Conservation (phyloP, 495 filamentous ascomycete species). For the Xylaria telfairii region DNA sequence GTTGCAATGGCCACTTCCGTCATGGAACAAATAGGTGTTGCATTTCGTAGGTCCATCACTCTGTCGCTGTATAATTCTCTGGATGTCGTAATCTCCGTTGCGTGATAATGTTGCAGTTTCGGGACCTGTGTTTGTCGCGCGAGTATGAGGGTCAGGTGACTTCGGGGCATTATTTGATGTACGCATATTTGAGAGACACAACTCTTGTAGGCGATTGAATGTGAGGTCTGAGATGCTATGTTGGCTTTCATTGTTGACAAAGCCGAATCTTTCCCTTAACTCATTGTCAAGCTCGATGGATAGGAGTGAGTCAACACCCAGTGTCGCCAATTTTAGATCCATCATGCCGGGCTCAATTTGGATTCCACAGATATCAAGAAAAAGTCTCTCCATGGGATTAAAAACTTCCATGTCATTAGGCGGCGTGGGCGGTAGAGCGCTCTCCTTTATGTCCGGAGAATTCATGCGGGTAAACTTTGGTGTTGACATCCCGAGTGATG, state of each 20-base stretch:
- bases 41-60: constrained; percentile 49
- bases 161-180: background rate
- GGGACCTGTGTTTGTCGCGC: background rate
- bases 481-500: background rate
- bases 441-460: background rate
- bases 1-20: constrained; percentile 61
- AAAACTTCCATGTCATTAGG: background rate
- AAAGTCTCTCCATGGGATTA: background rate
- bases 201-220: constrained; percentile 13
- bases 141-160: background rate
- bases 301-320: constrained; percentile 44
- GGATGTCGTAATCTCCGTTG: background rate
- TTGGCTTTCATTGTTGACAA: constrained; percentile 10
- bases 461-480: background rate
- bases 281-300: constrained; percentile 32
- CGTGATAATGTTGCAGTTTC: background rate
- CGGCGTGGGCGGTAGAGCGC: background rate
- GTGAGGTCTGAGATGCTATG: constrained; percentile 22
- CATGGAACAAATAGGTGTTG: constrained; percentile 58
- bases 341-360: constrained; percentile 16
- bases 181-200: background rate
- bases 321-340: constrained; percentile 32
- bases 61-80: constrained; percentile 28
- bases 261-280: constrained; percentile 24
- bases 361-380: constrained; percentile 21